Conservation (phyloP, 2,329 filamentous ascomycete species). For the Neofusicoccum laricinum region DNA sequence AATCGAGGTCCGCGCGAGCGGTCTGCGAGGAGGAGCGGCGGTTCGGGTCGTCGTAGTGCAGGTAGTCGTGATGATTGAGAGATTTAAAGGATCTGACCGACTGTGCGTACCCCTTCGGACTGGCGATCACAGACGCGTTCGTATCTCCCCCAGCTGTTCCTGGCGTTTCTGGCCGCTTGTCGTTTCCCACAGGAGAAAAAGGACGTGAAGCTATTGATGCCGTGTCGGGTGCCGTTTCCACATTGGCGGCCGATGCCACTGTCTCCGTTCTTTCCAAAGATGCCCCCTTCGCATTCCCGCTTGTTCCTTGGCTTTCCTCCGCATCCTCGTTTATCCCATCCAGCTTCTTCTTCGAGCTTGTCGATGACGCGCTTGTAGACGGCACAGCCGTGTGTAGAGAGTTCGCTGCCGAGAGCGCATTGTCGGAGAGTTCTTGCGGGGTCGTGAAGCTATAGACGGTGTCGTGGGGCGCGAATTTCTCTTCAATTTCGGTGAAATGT, state of each 20-base stretch:
- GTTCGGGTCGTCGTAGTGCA: slow-evolving; percentile 32
- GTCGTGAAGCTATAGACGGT: slow-evolving; percentile 73
- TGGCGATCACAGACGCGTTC: slow-evolving; percentile 23
- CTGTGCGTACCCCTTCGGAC: slow-evolving; percentile 18
- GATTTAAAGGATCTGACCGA: slow-evolving; percentile 17
- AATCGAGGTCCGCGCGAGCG: slow-evolving; percentile 39
- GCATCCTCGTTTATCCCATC: slow-evolving; percentile 94
- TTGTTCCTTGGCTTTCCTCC: slow-evolving; percentile 56
- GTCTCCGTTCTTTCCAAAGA: slow-evolving; percentile 7
- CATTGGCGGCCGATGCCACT: slow-evolving; percentile 5
- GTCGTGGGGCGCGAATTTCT: slow-evolving; percentile 80
- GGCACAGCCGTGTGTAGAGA: slow-evolving; percentile 84
- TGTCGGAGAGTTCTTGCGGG: slow-evolving; percentile 79
- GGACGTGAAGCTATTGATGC: slow-evolving; percentile 6
- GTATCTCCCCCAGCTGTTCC: slow-evolving; percentile 3
- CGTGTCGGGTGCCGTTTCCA: slow-evolving; percentile 15
- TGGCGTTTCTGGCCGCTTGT: slow-evolving; percentile 11
- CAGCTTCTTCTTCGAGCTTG: slow-evolving; percentile 73
- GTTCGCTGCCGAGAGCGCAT: slow-evolving; percentile 81
- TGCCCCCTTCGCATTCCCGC: background rate
- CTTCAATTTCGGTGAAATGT: slow-evolving; percentile 60
- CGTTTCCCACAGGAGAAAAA: slow-evolving; percentile 6
- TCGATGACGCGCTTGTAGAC: slow-evolving; percentile 66
- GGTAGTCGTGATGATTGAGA: slow-evolving; percentile 16
- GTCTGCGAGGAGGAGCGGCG: slow-evolving; percentile 43